These are phyloP conservation scores for Metahyphopichia silvanorum DNA, from an alignment of 805 yeast species.

Conservation along the genomic window DNA sequence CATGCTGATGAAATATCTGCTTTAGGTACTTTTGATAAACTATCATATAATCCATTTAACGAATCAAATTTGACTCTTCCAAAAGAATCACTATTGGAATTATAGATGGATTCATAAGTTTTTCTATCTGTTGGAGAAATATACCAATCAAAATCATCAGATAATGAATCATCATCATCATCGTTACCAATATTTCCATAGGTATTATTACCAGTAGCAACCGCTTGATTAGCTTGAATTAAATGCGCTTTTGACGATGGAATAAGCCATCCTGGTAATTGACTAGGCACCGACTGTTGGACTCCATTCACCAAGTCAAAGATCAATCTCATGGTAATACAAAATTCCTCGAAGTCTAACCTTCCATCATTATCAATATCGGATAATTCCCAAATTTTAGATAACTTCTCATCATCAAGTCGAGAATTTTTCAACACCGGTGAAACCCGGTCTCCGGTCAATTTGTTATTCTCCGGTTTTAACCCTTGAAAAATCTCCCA, in stretches of 20 bases:
- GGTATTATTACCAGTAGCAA: constrained; percentile 23
- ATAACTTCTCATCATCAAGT: constrained; percentile 71
- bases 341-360: constrained; percentile 95
- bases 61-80: constrained; percentile 80
- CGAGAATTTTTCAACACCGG: constrained; percentile 88
- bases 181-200: constrained; percentile 23
- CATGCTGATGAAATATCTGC: constrained; percentile 88
- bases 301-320: constrained; percentile 85
- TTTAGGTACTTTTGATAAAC: constrained; percentile 71
- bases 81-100: constrained; percentile 67
- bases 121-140: constrained; percentile 83
- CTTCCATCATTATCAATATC: constrained; percentile 92
- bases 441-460: constrained; percentile 80
- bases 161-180: constrained; percentile 59
- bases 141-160: constrained; percentile 90
- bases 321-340: constrained; percentile 93
- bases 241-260: constrained; percentile 87
- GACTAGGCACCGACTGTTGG: constrained; percentile 54
- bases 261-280: constrained; percentile 86
- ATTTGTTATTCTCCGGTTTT: constrained; percentile 73
- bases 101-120: constrained; percentile 75
- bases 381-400: constrained; percentile 84
- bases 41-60: constrained; percentile 62
- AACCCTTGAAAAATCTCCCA: constrained; percentile 97
- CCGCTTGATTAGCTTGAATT: constrained; percentile 78